Percentiles rank a stretch among this genome's conserved stretches.
Evolutionary conservation across 2,329 filamentous ascomycete genomes (phyloP).

Genomic region (Paraphaeosphaeria minitans): DNA sequence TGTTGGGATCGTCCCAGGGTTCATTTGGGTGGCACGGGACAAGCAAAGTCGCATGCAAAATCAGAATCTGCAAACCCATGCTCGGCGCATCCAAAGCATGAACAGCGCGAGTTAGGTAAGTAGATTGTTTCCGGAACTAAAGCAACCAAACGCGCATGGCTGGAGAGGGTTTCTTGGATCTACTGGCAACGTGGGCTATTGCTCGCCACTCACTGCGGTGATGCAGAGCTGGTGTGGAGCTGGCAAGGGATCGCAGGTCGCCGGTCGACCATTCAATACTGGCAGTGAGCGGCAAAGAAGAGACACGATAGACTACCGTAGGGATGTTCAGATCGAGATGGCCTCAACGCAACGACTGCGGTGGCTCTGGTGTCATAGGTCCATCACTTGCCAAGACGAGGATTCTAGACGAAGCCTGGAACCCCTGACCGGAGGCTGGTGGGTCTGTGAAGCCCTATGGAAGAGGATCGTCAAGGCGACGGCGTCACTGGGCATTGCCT

Average conservation of each 20-base stretch:
- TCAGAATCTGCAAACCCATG: constrained; percentile 6
- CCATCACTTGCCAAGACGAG: constrained; percentile 17
- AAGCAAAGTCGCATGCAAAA: neutral
- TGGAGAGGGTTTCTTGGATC: constrained; percentile 20
- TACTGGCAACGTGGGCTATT: constrained; percentile 23
- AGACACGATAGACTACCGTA: constrained; percentile 11
- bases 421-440: constrained; percentile 22
- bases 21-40: constrained; percentile 14
- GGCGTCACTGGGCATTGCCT: constrained; percentile 12
- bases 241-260: constrained; percentile 12
- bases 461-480: constrained; percentile 13
- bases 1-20: constrained; percentile 20
- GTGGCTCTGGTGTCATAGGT: constrained; percentile 28
- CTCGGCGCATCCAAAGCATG: constrained; percentile 19
- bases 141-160: constrained; percentile 26
- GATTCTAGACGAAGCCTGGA: constrained; percentile 26
- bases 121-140: constrained; percentile 27
- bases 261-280: constrained; percentile 17
- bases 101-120: constrained; percentile 23
- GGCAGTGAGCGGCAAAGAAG: constrained; percentile 17
- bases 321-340: constrained; percentile 6
- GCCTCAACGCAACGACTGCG: constrained; percentile 22
- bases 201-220: constrained; percentile 19
- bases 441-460: constrained; percentile 16
- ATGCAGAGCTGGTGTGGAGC: constrained; percentile 13